Evolutionary conservation across 2,329 filamentous ascomycete genomes (phyloP), one percentile per base, ranked within the genome.

Genomic region (Exophiala sideris): DNA sequence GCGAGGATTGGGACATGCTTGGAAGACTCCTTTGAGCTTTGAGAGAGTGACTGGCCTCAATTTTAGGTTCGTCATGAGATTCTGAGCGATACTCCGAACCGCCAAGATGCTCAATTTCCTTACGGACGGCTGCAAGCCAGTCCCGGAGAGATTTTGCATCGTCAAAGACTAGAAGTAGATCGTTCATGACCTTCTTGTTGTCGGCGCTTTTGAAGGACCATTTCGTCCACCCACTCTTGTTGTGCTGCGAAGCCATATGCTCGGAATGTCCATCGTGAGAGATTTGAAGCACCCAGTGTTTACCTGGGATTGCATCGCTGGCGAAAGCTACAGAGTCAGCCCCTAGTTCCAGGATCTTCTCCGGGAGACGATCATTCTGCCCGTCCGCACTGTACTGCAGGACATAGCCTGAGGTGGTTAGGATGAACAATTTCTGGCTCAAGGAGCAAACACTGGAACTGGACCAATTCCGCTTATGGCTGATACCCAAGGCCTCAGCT

Each of bases 251-350:
- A 29, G 45, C 8, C 10, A 35, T 16, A 5, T 44, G 44, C 7
- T 39, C 33, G 6, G 38, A 20, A 11, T 6, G 8, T 8, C 70
- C 65, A 33, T 64, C 60, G 3, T 66, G 64, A 2, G 73, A 75
- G 10, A 78, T 66, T 52, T 76, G 75, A 38, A 78, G 60, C 3
- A 78, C 75, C 70, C 71, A 77, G 52, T 74, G 76, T 54, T 71
- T 75, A 2, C 76, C 76, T 0, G 74, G 73, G 54, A 78, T 74
- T 6, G 72, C 74, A 64, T 78, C 76, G 57, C 74, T 76, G 1
- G 73, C 76, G 63, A 77, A 77, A 9, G 76, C 76, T 11, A 74
- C 74, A 8, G 75, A 77, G 3, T 72, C 67, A 14, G 71, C 68
- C 2, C 73, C 72, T 45, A 78, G 60, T 38, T 72, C 70, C 47